Evolutionary conservation across 352 stramenopile species (phyloP), one percentile per base, ranked within the genome.

Genomic region (Phytophthora pinifolia): DNA sequence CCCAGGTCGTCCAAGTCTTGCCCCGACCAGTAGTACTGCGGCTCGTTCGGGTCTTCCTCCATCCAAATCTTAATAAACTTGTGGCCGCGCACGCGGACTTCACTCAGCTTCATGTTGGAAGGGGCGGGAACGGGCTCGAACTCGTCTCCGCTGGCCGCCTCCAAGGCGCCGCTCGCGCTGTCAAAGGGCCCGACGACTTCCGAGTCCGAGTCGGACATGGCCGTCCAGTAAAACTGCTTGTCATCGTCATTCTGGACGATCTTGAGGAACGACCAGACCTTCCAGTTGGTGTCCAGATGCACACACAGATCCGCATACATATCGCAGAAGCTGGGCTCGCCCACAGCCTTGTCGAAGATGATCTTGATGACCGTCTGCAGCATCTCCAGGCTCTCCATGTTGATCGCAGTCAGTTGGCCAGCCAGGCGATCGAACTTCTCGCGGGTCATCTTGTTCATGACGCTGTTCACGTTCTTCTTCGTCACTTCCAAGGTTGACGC

Each of bases 391-490:
- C 87, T 98, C 42, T 92, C 79, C 79, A 98, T 97, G 46, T 96
- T 91, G 61, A 98, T 98, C 29, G 92, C 83, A 14, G 86, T 92
- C 66, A 98, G 83, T 72, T 98, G 91, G 38, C 53, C 51, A 20
- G 91, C 78, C 25, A 98, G 70, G 37, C 85, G 83, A 47, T 96
- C 88, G 60, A 98, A 98, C 70, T 98, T 98, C 54, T 98, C 84
- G 10, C 87, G 83, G 7, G 90, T 97, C 77, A 98, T 96, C 71
- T 98, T 97, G 78, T 98, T 98, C 79, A 98, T 85, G 51, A 97
- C 91, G 51, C 83, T 85, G 36, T 96, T 87, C 35, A 96, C 82
- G 38, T 92, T 90, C 61, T 94, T 96, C 62, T 88, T 82, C 6
- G 76, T 77, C n/a, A 69, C 76, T 60, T 96, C 87, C 18, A 96